These are phyloP conservation scores for Rosa multiflora DNA, from an alignment of 306 rosid species.

Conservation along the genomic window DNA sequence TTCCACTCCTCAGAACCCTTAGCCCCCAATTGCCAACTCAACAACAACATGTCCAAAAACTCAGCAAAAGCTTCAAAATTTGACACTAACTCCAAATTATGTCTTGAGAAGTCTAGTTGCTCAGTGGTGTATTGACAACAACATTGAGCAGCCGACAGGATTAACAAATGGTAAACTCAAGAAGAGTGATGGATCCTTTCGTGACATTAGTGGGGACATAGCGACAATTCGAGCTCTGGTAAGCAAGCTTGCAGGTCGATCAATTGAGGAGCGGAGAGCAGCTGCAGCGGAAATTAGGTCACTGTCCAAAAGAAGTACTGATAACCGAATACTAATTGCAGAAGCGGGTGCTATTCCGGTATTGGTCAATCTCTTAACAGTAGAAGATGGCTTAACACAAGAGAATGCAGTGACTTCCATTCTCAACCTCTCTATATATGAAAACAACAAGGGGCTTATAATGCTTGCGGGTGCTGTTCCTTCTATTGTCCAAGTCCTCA, in stretches of 20 bases:
- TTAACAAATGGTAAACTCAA: conserved; percentile 81
- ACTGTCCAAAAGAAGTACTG: conserved; percentile 92
- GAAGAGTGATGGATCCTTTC: conserved; percentile 85
- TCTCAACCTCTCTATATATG: conserved; percentile 89
- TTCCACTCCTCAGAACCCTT: too few species aligned
- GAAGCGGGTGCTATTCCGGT: conserved; percentile 93
- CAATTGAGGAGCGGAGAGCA: conserved; percentile 63
- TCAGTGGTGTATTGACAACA: conserved; percentile 81
- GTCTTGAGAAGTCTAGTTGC: conserved; percentile 83
- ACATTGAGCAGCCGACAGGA: conserved; percentile 82
- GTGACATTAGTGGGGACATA: conserved; percentile 82
- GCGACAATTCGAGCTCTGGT: conserved; percentile 71
- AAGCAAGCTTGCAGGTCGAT: conserved; percentile 66
- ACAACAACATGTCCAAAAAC: conserved; percentile 96
- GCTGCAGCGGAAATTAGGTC: conserved; percentile 82
- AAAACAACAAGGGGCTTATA: conserved; percentile 86
- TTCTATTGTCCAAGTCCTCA: conserved; percentile 87
- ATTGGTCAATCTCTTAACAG: conserved; percentile 75
- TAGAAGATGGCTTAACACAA: conserved; percentile 70
- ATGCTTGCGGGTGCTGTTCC: conserved; percentile 98
- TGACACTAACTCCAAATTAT: conserved; percentile 86
- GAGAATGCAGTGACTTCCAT: conserved; percentile 94
- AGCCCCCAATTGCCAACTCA: too few species aligned
- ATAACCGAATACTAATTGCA: conserved; percentile 85
- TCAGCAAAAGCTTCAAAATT: conserved; percentile 86